Evolutionary conservation across 768 basidiomycete genomes (phyloP).

Genomic region (Suillus subalutaceus): DNA sequence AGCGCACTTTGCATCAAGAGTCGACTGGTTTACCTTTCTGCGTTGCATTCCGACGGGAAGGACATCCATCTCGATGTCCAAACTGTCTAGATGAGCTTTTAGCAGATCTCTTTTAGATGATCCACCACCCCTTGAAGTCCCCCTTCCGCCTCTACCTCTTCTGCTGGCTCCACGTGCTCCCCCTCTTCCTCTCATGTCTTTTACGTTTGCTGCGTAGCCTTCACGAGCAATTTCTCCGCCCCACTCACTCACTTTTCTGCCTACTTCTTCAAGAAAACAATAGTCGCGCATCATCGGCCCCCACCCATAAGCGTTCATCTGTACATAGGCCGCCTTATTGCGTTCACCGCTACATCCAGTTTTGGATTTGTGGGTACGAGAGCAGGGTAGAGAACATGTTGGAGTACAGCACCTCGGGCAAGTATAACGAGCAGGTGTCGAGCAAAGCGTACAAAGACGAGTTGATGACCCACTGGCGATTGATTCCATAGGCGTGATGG

Average conservation of each 20-base stretch:
- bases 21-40: slow-evolving; percentile 76
- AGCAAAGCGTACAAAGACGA: slow-evolving; percentile 54
- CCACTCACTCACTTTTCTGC: slow-evolving; percentile 74
- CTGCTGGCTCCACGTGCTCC: slow-evolving; percentile 25
- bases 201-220: slow-evolving; percentile 46
- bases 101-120: slow-evolving; percentile 64
- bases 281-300: slow-evolving; percentile 92
- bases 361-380: slow-evolving; percentile 63
- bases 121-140: slow-evolving; percentile 23
- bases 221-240: slow-evolving; percentile 70
- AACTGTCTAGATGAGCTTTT: slow-evolving; percentile 64
- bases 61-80: slow-evolving; percentile 75
- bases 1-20: slow-evolving; percentile 79
- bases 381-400: slow-evolving; percentile 76
- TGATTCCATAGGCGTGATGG: background rate
- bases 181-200: slow-evolving; percentile 22
- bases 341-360: slow-evolving; percentile 72
- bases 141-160: slow-evolving; percentile 33
- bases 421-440: slow-evolving; percentile 62
- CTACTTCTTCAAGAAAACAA: slow-evolving; percentile 80
- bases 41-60: slow-evolving; percentile 85
- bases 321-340: slow-evolving; percentile 71
- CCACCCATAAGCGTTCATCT: slow-evolving; percentile 84
- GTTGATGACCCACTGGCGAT: slow-evolving; percentile 1
- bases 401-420: slow-evolving; percentile 73